Evolutionary conservation across 1,139 yeast genomes (phyloP).

Genomic region (Taphrina flavorubra): DNA sequence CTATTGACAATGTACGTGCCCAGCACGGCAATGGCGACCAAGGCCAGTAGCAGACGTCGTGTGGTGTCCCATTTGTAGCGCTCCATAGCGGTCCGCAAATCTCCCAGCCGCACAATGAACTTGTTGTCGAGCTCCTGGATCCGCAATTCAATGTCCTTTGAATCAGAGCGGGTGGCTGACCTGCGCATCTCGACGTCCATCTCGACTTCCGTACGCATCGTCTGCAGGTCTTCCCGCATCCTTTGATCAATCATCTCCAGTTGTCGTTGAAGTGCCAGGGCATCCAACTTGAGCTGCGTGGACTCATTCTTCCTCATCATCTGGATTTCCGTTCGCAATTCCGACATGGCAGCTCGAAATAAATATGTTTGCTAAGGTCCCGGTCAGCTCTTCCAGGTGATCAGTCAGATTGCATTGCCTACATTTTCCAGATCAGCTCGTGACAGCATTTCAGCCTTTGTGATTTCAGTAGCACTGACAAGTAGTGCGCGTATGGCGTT

Average conservation of each 20-base stretch:
- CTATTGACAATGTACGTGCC: conserved; percentile 39
- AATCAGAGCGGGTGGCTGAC: conserved; percentile 79
- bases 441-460: conserved; percentile 45
- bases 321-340: conserved; percentile 77
- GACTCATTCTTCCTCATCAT: conserved; percentile 74
- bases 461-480: conserved; percentile 53
- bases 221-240: conserved; percentile 70
- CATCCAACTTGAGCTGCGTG: conserved; percentile 69
- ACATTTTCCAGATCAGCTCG: conserved; percentile 46
- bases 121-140: conserved; percentile 86
- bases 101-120: conserved; percentile 62
- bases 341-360: conserved; percentile 92
- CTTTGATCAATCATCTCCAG: conserved; percentile 76
- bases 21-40: conserved; percentile 34
- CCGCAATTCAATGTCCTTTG: conserved; percentile 69
- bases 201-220: conserved; percentile 73
- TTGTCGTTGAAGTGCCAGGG: conserved; percentile 74
- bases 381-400: not conserved
- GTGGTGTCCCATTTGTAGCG: conserved; percentile 43
- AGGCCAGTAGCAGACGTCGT: conserved; percentile 43
- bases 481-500: conserved; percentile 52
- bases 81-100: conserved; percentile 41
- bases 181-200: conserved; percentile 87
- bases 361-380: conserved; percentile 58
- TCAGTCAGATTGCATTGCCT: not conserved